Percentiles rank a stretch among this genome's conserved stretches.
phyloP scores from a whole-genome alignment of 148 eudicot genomes.

The Rhododendron simsii region DNA sequence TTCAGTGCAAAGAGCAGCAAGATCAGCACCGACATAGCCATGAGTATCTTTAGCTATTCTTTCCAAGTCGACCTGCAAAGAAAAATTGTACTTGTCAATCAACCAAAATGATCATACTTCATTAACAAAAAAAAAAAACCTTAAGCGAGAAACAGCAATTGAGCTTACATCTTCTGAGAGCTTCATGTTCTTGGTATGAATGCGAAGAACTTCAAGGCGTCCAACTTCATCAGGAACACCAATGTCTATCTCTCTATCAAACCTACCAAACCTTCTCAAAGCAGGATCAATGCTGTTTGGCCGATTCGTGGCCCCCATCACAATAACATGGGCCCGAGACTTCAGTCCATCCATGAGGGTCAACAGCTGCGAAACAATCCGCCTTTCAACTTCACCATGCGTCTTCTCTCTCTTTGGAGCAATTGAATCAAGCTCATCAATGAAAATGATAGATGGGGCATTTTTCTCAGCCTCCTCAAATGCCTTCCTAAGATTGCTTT shows the following conservation, averaged over 20 bases:
- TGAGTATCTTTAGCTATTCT: conserved; percentile 38
- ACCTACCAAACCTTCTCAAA: conserved; percentile 34
- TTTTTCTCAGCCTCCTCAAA: conserved; percentile 33
- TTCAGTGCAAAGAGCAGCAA: conserved; percentile 46
- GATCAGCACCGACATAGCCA: conserved; percentile 45
- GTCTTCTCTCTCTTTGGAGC: conserved; percentile 51
- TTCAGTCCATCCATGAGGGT: conserved; percentile 47
- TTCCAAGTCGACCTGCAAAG: conserved; percentile 36
- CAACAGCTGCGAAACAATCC: conserved; percentile 36
- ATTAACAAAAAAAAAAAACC: background rate
- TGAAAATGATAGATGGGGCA: conserved; percentile 21
- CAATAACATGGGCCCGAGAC: conserved; percentile 34
- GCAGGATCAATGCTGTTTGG: conserved; percentile 40
- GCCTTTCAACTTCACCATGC: conserved; percentile 42
- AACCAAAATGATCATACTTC: background rate
- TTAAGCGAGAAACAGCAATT: background rate
- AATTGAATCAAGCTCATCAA: conserved; percentile 44
- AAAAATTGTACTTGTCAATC: background rate
- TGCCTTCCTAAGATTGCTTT: conserved; percentile 37
- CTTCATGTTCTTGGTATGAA: conserved; percentile 49
- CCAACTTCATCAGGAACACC: conserved; percentile 50
- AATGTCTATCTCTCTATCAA: conserved; percentile 37
- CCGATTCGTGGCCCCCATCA: conserved; percentile 34
- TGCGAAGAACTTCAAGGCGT: conserved; percentile 42
- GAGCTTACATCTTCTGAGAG: conserved; percentile 31